Percentiles rank a stretch among this genome's conserved stretches.
phyloP scores from a whole-genome alignment of 1,284 basidiomycete genomes.

The Puccinia novopanici region DNA sequence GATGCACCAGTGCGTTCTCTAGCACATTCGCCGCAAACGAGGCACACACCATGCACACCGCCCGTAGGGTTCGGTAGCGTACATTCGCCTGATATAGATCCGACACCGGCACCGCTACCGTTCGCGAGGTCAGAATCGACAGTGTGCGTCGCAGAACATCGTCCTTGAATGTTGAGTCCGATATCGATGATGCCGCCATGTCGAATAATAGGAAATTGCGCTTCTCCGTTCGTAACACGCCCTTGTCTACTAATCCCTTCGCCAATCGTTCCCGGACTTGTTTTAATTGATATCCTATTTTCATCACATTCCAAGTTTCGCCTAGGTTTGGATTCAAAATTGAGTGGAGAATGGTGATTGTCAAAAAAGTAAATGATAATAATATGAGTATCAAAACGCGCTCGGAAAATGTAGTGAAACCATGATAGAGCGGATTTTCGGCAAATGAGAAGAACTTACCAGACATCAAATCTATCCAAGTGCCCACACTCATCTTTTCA shows the following conservation, averaged over 20 bases:
- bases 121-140: slow-evolving; percentile 76
- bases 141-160: slow-evolving; percentile 74
- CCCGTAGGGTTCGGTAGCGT: slow-evolving; percentile 75
- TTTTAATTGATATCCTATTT: slow-evolving; percentile 95
- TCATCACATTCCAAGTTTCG: slow-evolving; percentile 98
- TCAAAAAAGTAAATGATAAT: no score
- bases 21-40: slow-evolving; percentile 90
- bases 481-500: slow-evolving; percentile 83
- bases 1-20: slow-evolving; percentile 82
- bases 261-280: slow-evolving; percentile 93
- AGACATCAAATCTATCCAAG: slow-evolving; percentile 88
- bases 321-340: no score
- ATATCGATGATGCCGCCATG: slow-evolving; percentile 95
- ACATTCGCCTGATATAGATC: slow-evolving; percentile 71
- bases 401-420: no score
- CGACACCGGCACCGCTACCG: slow-evolving; percentile 72
- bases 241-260: slow-evolving; percentile 96
- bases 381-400: slow-evolving; percentile 8
- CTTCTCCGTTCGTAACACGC: slow-evolving; percentile 92
- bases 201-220: slow-evolving; percentile 96
- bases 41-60: slow-evolving; percentile 79
- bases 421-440: no score
- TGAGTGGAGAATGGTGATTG: no score
- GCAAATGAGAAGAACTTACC: slow-evolving; percentile 64
- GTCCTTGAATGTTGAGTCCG: slow-evolving; percentile 85